Conservation (phyloP, 306 rosid genomes). For the Lithocarpus polystachyus region DNA sequence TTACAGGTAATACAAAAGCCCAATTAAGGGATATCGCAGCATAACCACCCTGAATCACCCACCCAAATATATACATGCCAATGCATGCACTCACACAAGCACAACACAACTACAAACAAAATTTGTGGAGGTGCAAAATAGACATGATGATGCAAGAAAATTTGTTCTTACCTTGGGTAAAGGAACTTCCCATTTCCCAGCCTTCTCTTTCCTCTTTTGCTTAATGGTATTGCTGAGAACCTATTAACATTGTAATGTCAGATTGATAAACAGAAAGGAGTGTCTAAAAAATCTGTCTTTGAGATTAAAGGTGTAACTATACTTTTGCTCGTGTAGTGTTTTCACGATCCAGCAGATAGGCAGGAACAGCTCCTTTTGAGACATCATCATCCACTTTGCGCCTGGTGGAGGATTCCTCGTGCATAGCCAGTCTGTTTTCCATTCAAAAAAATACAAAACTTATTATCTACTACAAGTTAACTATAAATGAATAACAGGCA, state of each 20-base stretch:
- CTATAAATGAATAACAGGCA: not conserved
- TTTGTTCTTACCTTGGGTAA: constrained; percentile 65
- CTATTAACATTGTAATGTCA: constrained; percentile 31
- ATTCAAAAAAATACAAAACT: not conserved
- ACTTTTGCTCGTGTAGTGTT: constrained; percentile 77
- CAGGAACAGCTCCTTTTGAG: constrained; percentile 78
- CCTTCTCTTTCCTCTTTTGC: constrained; percentile 95
- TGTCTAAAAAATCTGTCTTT: not conserved
- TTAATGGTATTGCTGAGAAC: constrained; percentile 86
- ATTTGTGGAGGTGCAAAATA: not conserved
- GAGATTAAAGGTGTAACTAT: constrained; percentile 4
- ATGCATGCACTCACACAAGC: no score
- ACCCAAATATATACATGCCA: not conserved
- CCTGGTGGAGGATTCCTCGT: constrained; percentile 76
- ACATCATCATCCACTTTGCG: constrained; percentile 87
- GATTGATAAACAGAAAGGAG: constrained; percentile 3
- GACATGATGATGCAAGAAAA: not conserved
- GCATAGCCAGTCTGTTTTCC: constrained; percentile 68
- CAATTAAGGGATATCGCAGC: not conserved
- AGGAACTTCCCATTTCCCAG: constrained; percentile 99
- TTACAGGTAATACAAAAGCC: not conserved
- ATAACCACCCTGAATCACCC: not conserved
- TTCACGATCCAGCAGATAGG: constrained; percentile 87
- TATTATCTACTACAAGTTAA: not conserved
- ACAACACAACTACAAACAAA: not conserved